Evolutionary conservation across 768 basidiomycete species (phyloP).

Genomic region (Xerocomus spinulosus): DNA sequence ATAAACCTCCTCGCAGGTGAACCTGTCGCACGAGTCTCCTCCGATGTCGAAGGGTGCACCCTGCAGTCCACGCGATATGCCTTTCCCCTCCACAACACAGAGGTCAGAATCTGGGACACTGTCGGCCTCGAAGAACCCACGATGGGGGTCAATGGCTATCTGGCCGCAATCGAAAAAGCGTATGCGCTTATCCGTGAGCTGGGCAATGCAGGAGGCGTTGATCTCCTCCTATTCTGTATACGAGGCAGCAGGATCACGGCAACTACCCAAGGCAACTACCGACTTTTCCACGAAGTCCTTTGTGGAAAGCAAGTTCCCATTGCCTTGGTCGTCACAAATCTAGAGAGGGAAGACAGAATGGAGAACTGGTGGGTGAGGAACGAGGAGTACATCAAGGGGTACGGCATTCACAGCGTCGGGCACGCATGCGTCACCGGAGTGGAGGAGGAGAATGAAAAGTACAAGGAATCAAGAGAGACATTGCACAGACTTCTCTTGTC

Average conservation of each 20-base stretch:
- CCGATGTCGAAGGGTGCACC: conserved; percentile 32
- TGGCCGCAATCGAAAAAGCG: conserved; percentile 28
- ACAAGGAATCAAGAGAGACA: conserved; percentile 29
- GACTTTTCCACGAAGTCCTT: conserved; percentile 37
- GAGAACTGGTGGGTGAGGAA: conserved; percentile 36
- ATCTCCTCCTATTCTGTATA: conserved; percentile 37
- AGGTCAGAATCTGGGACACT: conserved; percentile 28
- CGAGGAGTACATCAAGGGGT: conserved; percentile 18
- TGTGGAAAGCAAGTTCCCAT: conserved; percentile 38
- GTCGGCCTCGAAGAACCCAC: conserved; percentile 30
- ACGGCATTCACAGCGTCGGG: conserved; percentile 27
- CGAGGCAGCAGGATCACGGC: conserved; percentile 31
- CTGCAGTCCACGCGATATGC: conserved; percentile 27
- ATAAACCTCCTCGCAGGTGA: conserved; percentile 39
- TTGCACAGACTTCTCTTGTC: conserved; percentile 19
- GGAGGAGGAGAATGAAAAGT: conserved; percentile 31
- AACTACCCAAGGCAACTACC: conserved; percentile 35
- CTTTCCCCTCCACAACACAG: conserved; percentile 4
- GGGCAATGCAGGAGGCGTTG: conserved; percentile 24
- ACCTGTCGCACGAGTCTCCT: conserved; percentile 29
- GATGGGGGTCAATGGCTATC: conserved; percentile 26
- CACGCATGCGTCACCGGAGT: conserved; percentile 42
- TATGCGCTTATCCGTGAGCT: conserved; percentile 23
- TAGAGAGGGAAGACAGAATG: conserved; percentile 35
- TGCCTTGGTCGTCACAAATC: conserved; percentile 37